Percentiles rank a stretch among this genome's conserved stretches.
Evolutionary conservation across 73 alveolate species (phyloP).

Genomic region (Uronychia binucleata): DNA sequence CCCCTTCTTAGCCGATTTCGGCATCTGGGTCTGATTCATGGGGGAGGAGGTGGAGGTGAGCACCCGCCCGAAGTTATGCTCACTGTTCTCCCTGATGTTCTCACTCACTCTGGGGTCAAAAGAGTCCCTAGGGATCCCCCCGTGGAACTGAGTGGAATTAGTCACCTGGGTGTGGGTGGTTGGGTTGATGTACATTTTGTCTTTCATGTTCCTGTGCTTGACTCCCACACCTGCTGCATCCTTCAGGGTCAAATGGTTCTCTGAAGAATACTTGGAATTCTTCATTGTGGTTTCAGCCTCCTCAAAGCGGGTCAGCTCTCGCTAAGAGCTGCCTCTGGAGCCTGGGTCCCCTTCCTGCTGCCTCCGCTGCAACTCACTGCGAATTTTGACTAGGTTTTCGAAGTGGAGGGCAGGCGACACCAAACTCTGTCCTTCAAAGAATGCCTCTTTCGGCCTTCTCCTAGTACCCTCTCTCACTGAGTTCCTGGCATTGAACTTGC

Average conservation of each 20-base stretch:
- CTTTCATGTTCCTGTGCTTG: neutral
- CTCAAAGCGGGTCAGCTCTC: neutral
- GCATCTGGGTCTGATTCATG: neutral
- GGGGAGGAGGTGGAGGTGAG: neutral
- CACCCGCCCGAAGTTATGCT: neutral
- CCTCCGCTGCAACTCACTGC: neutral
- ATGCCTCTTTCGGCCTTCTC: neutral
- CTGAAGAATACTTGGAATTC: neutral
- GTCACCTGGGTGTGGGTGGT: neutral
- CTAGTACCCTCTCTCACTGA: neutral
- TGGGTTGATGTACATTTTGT: neutral
- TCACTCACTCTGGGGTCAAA: neutral
- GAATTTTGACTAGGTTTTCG: neutral
- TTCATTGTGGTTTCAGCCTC: neutral
- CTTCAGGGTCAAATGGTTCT: neutral
- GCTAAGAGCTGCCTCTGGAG: neutral
- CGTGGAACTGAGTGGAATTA: neutral
- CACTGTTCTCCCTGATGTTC: neutral
- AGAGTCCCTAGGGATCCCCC: constrained; percentile 1
- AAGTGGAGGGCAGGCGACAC: neutral
- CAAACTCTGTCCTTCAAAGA: neutral
- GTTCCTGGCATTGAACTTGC: neutral
- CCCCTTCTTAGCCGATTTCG: neutral
- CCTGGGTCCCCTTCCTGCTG: neutral
- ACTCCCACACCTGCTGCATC: neutral